Evolutionary conservation across 192 early-diverging fungal genomes (phyloP).

Genomic region (Spinellus fusiger): DNA sequence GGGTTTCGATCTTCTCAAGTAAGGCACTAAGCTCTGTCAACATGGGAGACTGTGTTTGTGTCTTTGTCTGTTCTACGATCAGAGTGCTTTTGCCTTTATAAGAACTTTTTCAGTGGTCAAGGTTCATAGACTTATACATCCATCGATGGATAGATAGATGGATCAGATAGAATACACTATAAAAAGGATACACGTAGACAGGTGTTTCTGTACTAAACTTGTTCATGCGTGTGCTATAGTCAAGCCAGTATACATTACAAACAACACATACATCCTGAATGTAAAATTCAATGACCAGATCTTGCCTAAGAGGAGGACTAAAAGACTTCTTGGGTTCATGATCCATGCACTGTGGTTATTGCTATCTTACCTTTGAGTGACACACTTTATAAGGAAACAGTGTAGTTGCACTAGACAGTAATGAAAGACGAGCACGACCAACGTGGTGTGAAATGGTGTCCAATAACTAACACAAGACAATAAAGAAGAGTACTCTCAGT

Average conservation of each 20-base stretch:
- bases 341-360: background rate
- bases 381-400: conserved; percentile 32
- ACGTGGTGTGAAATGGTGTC: conserved; percentile 18
- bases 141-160: background rate
- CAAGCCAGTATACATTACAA: conserved; percentile 25
- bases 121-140: background rate
- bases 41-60: conserved; percentile 29
- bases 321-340: conserved; percentile 5
- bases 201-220: background rate
- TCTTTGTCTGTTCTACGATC: conserved; percentile 20
- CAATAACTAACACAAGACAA: conserved; percentile 11
- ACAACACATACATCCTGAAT: conserved; percentile 20
- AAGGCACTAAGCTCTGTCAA: conserved; percentile 16
- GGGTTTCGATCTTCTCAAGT: conserved; percentile 9
- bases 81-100: conserved; percentile 25
- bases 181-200: background rate
- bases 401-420: conserved; percentile 20
- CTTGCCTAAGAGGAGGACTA: conserved; percentile 26
- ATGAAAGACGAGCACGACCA: conserved; percentile 22
- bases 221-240: conserved; percentile 11
- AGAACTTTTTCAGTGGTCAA: conserved; percentile 2
- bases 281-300: conserved; percentile 27
- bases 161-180: background rate
- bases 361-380: conserved; percentile 20
- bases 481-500: background rate